phyloP scores from a whole-genome alignment of 495 filamentous ascomycete genomes.

The Beverwykella pulmonaria region DNA sequence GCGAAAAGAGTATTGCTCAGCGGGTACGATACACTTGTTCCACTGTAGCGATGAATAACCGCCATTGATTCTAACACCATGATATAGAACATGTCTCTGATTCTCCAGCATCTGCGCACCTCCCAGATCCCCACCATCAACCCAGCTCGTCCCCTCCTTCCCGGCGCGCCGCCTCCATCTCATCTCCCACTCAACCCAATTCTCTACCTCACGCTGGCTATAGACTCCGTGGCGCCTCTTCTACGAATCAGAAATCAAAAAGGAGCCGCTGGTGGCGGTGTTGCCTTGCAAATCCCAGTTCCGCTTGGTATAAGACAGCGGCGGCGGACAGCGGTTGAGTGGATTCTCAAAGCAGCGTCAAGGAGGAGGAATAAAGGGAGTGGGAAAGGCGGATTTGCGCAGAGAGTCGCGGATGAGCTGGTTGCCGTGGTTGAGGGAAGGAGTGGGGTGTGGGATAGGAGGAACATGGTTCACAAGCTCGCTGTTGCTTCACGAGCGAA shows the following conservation, averaged over 20 bases:
- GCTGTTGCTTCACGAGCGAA: constrained; percentile 75
- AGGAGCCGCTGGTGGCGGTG: constrained; percentile 83
- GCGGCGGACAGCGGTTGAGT: constrained; percentile 73
- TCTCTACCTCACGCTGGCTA: constrained; percentile 66
- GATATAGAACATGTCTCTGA: constrained; percentile 75
- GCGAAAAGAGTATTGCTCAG: constrained; percentile 80
- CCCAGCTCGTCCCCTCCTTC: constrained; percentile 69
- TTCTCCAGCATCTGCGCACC: constrained; percentile 87
- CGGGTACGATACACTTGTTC: constrained; percentile 57
- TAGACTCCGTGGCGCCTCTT: constrained; percentile 94
- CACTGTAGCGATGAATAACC: not conserved
- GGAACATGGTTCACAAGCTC: constrained; percentile 70
- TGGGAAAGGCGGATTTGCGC: constrained; percentile 66
- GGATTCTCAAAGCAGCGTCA: constrained; percentile 81
- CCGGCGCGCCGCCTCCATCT: constrained; percentile 67
- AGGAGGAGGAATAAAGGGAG: constrained; percentile 68
- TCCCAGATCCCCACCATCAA: constrained; percentile 72
- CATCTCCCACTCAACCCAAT: constrained; percentile 55
- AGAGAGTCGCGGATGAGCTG: constrained; percentile 83
- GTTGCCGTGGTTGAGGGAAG: constrained; percentile 84
- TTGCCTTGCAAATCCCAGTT: constrained; percentile 76
- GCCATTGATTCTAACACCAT: not conserved
- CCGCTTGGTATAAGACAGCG: constrained; percentile 75
- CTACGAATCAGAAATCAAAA: constrained; percentile 73
- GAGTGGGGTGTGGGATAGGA: constrained; percentile 79